Evolutionary conservation across 2,329 filamentous ascomycete genomes (phyloP), one percentile per base, ranked within the genome.

Genomic region (Pseudogymnoascus sp.): DNA sequence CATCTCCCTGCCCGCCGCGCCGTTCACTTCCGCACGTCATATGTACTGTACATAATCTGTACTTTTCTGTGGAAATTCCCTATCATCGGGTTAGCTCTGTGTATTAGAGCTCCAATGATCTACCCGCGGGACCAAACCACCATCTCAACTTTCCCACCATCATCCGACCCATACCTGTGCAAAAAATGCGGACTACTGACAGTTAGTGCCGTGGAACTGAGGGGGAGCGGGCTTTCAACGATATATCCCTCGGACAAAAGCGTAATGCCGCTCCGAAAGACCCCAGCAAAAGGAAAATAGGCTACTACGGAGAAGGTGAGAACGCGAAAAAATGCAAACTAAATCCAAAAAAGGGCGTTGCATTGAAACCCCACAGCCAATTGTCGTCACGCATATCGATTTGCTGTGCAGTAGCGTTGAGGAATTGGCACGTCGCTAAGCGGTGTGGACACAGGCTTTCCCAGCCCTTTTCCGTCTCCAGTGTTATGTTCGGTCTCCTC

Each of bases 1-100:
- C 41, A 9, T 47, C 5, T 47, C 41, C 41, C 41, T 47, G 41
- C 41, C 39, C 41, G 22, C 22, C 22, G 22, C 14, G 22, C 41
- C 41, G 41, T 47, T 47, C 41, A 47, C 41, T 47, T 47, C 41
- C 41, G 41, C 41, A 47, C 41, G 41, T 47, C 41, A 47, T 47
- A 47, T n/a, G 41, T 47, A 47, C 41, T 28, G 41, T 47, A 47
- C 41, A 28, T 47, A 47, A 16, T 47, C 22, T 47, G 22, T 47
- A 47, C 41, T 14, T 47, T 18, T 16, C 8, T n/a, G n/a, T n/a
- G n/a, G n/a, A n/a, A n/a, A n/a, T 25, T 25, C 39, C 39, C 39
- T 43, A 43, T 43, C 39, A 43, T 43, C 39, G 20, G 41, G 41
- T 47, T 25, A 47, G 41, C 37, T 39, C 41, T 25, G n/a, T n/a